Base-by-base conservation (phyloP, 192 early-diverging fungal genomes). In the Coemansia sp. region DNA sequence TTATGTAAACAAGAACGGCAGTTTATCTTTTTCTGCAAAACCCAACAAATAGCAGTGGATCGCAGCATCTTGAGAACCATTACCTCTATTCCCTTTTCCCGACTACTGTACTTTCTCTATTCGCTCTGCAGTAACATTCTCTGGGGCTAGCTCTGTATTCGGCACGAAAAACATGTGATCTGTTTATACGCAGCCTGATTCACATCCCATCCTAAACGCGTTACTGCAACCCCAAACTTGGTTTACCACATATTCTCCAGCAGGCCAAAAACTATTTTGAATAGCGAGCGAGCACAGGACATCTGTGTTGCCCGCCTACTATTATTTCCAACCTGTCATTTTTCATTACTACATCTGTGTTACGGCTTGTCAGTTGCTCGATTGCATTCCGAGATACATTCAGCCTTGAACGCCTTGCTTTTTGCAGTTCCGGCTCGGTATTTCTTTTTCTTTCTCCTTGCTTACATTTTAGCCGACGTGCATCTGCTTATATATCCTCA, bases 1-100 rank as follows among this genome's bases (percentile, higher is more conserved):
- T 55, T 35, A 32, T 29, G 25, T 29, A 21, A 55, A 23, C 51
- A 25, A 55, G 23, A 32, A 15, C 29, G 29, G 25, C 22, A 1
- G 25, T 32, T 55, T 55, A 25, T 55, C 25, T 27, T 23, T 52
- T 52, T 17, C 23, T 52, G 23, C 51, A 24, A 55, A 55, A 55
- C 25, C 29, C 5, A 23, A 9, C 22, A 55, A 24, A 29, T 11
- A 29, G 53, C 53, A 29, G 14, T 25, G 51, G 8, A 35, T 35
- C 32, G 32, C 32, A 35, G 32, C 32, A 35, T 35, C 32, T 21
- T 52, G 19, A 12, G 29, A 22, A 43, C 17, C 57, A 12, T n/a
- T 29, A 4, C 24, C 29, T 59, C 12, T 59, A n/a, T 59, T 19
- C 50, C 50, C 50, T 17, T n/a, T 19, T 24, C 51, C 21, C 21